Percentiles rank a stretch among this genome's conserved stretches.
Evolutionary conservation across 441 rosid species (phyloP).

Genomic region (Omphalea diandra): DNA sequence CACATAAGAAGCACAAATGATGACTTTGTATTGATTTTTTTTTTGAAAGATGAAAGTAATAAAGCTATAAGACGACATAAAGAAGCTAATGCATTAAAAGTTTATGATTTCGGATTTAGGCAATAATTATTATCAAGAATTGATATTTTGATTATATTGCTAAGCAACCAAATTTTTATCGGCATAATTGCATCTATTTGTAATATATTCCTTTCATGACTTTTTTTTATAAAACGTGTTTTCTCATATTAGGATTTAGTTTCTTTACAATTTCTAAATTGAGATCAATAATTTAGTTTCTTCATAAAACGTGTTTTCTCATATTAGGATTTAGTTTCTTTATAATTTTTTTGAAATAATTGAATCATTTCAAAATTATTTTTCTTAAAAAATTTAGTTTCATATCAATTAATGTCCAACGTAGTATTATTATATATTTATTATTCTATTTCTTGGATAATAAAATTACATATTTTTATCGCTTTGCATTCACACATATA

Average conservation of each 20-base stretch:
- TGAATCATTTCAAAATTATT: too few relatives aligned
- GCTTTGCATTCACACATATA: too few relatives aligned
- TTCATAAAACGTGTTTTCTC: not conserved
- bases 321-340: too few relatives aligned
- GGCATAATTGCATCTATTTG: not conserved
- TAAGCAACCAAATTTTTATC: slow-evolving; percentile 10
- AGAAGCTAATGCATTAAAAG: not conserved
- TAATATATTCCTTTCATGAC: not conserved
- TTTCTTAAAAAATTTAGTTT: too few relatives aligned
- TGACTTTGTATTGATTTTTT: too few relatives aligned
- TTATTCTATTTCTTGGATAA: too few relatives aligned
- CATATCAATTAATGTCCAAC: too few relatives aligned
- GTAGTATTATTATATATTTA: too few relatives aligned
- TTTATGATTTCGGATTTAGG: not conserved
- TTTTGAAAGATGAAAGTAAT: not conserved
- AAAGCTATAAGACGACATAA: not conserved
- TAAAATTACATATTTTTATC: too few relatives aligned
- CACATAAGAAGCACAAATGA: not conserved
- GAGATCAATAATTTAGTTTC: too few relatives aligned
- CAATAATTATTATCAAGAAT: not conserved
- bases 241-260: not conserved
- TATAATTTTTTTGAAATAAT: too few relatives aligned
- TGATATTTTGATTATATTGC: not conserved
- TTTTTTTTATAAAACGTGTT: not conserved
- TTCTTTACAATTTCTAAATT: too few relatives aligned